Percentiles rank a stretch among this genome's conserved stretches.
Evolutionary conservation across 164 flowering plant genomes (phyloP).

Genomic region (Vitis amurensis): DNA sequence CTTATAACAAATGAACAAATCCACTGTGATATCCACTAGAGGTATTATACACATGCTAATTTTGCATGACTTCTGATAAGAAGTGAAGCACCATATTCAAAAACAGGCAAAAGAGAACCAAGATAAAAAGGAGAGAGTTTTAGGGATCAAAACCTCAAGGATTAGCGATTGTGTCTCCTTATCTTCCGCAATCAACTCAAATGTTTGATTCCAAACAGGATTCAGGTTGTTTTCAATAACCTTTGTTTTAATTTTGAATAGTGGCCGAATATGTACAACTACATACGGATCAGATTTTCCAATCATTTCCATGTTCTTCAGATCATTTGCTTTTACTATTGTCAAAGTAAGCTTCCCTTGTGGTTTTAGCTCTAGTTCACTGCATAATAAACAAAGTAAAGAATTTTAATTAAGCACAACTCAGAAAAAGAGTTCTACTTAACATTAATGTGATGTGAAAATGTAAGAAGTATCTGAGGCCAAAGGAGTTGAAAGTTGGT

Average conservation of each 20-base stretch:
- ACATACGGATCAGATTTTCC: constrained; percentile 98
- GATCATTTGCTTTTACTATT: constrained; percentile 67
- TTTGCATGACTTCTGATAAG: too few relatives aligned
- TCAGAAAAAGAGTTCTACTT: too few relatives aligned
- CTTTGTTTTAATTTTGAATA: constrained; percentile 81
- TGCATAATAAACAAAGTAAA: constrained; percentile 34
- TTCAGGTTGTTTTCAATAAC: constrained; percentile 80
- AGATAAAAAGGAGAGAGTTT: not conserved
- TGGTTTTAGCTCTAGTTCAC: constrained; percentile 97
- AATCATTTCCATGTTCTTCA: constrained; percentile 97
- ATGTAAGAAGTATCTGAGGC: too few relatives aligned
- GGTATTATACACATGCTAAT: too few relatives aligned
- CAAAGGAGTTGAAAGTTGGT: too few relatives aligned
- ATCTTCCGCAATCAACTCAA: constrained; percentile 93
- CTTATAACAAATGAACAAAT: too few relatives aligned
- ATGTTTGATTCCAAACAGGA: constrained; percentile 89
- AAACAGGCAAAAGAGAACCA: not conserved
- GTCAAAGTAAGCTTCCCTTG: constrained; percentile 75
- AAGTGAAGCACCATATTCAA: not conserved
- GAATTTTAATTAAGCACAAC: too few relatives aligned
- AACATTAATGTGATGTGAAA: too few relatives aligned
- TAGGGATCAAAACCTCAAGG: constrained; percentile 62
- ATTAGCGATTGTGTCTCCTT: constrained; percentile 87
- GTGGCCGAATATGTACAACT: constrained; percentile 68
- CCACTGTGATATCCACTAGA: not conserved